phyloP scores from a whole-genome alignment of 805 yeast genomes.

The Komagataella phaffii region DNA sequence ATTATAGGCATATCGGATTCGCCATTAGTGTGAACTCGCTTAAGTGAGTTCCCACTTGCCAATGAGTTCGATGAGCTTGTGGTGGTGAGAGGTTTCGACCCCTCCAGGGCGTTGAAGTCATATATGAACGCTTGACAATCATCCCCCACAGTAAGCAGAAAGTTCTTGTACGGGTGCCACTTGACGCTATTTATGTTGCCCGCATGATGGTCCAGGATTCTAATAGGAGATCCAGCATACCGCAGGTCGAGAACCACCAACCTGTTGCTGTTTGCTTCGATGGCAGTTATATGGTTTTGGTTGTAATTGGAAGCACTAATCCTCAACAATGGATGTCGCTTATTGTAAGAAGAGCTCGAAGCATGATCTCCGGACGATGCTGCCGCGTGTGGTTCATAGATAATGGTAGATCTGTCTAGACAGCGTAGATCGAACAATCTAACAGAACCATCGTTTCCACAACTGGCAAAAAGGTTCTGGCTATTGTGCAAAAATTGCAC shows the following conservation, averaged over 20 bases:
- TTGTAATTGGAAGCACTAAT: slow-evolving; percentile 71
- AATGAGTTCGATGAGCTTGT: neutral
- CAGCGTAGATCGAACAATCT: slow-evolving; percentile 83
- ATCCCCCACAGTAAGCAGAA: slow-evolving; percentile 52
- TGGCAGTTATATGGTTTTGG: slow-evolving; percentile 71
- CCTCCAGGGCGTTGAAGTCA: slow-evolving; percentile 32
- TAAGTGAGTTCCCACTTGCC: neutral
- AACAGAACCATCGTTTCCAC: slow-evolving; percentile 92
- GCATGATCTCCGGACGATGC: neutral
- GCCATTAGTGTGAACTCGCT: slow-evolving; percentile 4
- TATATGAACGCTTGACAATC: slow-evolving; percentile 63
- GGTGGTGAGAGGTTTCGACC: neutral
- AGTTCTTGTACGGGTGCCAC: slow-evolving; percentile 75
- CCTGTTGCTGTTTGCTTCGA: slow-evolving; percentile 55
- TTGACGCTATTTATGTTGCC: slow-evolving; percentile 57
- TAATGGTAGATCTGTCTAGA: slow-evolving; percentile 86
- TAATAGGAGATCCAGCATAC: slow-evolving; percentile 72
- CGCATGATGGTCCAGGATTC: slow-evolving; percentile 53
- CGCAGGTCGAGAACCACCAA: slow-evolving; percentile 73
- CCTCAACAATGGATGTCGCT: slow-evolving; percentile 51
- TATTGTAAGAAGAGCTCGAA: slow-evolving; percentile 7
- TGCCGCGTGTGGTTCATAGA: slow-evolving; percentile 54
- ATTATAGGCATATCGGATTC: slow-evolving; percentile 22
- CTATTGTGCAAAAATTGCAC: slow-evolving; percentile 71
- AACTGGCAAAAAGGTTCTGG: slow-evolving; percentile 73